These are phyloP conservation scores for Teratosphaeria gauchensis DNA, from an alignment of 2,329 filamentous ascomycete species.

Conservation along the genomic window DNA sequence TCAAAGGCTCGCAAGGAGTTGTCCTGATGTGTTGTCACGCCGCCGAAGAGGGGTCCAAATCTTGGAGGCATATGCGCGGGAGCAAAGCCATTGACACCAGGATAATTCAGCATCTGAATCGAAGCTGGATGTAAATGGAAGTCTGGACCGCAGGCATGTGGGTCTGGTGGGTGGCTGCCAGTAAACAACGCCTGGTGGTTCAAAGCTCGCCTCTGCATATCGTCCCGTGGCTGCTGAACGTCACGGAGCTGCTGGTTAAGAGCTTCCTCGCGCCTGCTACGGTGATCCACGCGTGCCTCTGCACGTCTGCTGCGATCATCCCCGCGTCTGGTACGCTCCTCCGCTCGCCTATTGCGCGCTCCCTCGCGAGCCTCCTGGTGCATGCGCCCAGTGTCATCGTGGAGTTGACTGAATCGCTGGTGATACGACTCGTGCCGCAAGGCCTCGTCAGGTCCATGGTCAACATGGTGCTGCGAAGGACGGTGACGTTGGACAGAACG, in stretches of 20 bases:
- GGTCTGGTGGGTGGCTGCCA: not conserved
- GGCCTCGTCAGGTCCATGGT: too few relatives aligned
- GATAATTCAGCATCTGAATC: not conserved
- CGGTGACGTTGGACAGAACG: too few relatives aligned
- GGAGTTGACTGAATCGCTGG: too few relatives aligned
- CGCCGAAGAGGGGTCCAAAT: not conserved
- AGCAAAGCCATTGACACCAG: not conserved
- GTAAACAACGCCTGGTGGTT: not conserved
- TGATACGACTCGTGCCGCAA: too few relatives aligned
- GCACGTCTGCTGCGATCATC: not conserved
- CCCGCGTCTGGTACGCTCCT: not conserved
- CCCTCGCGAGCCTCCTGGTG: not conserved
- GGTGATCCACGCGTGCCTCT: not conserved
- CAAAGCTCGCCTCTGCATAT: not conserved
- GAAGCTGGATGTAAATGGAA: not conserved
- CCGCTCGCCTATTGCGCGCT: not conserved
- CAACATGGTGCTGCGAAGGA: too few relatives aligned
- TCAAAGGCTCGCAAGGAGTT: not conserved
- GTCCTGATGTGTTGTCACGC: not conserved
- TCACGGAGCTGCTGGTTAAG: not conserved
- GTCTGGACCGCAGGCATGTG: not conserved
- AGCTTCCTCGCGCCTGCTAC: not conserved
- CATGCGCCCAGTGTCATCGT: too few relatives aligned
- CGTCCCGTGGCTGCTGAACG: not conserved
- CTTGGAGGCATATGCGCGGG: not conserved